Evolutionary conservation across 2,329 filamentous ascomycete genomes (phyloP).

Genomic region (Trichoderma semiorbis): DNA sequence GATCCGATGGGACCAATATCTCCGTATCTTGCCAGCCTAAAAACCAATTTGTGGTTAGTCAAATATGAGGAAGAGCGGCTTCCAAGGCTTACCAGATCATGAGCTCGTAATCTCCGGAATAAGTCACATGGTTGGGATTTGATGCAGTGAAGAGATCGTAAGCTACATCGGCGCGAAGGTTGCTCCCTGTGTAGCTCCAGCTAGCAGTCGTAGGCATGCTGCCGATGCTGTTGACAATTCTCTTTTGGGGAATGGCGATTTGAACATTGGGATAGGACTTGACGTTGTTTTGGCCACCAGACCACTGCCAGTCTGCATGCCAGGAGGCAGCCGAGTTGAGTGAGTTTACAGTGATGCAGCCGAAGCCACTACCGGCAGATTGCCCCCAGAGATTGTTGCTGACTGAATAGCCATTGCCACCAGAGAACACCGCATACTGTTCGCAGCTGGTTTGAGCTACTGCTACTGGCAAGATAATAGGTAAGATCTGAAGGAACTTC

Average conservation of each 20-base stretch:
- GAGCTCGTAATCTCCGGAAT: conserved; percentile 6
- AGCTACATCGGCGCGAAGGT: neutral
- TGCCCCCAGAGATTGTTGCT: conserved; percentile 7
- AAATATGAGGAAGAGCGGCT: fast-evolving
- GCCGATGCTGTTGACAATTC: neutral
- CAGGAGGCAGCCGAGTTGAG: neutral
- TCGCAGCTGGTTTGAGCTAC: conserved; percentile 1
- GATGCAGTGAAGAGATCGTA: conserved; percentile 9
- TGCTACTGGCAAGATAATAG: neutral
- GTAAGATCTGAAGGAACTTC: neutral
- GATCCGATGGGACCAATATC: neutral
- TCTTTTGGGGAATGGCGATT: neutral
- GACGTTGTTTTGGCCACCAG: conserved; percentile 9
- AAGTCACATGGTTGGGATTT: conserved; percentile 2
- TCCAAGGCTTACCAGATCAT: neutral
- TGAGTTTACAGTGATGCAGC: neutral
- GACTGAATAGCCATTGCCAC: neutral
- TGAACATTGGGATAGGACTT: neutral
- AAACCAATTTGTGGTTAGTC: neutral
- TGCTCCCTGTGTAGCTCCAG: conserved; percentile 2
- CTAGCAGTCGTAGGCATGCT: neutral
- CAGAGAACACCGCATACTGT: neutral
- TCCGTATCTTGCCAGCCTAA: neutral
- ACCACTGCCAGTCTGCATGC: conserved; percentile 8
- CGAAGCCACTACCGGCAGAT: neutral